Conservation (phyloP, 2,329 filamentous ascomycete species). For the Claviceps maximensis region DNA sequence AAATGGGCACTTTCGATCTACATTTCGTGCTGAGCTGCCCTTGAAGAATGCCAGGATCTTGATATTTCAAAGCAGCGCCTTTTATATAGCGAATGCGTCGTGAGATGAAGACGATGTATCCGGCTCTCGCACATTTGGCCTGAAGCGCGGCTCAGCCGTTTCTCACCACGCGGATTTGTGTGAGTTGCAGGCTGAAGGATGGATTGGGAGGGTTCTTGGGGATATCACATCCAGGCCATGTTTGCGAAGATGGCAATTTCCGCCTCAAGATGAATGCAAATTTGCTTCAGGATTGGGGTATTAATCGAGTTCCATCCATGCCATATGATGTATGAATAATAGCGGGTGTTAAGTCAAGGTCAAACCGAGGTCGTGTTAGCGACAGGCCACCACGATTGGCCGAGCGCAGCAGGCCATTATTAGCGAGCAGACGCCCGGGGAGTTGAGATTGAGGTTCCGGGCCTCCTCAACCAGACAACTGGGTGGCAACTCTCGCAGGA, state of each 20-base stretch:
- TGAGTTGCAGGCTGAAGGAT: too few species aligned
- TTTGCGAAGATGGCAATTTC: background rate
- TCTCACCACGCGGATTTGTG: too few species aligned
- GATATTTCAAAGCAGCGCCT: too few species aligned
- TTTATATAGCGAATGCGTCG: too few species aligned
- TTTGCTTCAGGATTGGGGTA: background rate
- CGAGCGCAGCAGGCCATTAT: background rate
- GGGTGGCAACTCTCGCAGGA: background rate
- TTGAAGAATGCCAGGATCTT: too few species aligned
- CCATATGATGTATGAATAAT: background rate
- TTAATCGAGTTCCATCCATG: background rate
- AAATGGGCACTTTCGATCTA: too few species aligned
- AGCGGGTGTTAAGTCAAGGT: background rate
- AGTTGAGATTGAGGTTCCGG: background rate
- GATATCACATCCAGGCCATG: background rate
- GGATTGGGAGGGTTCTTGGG: too few species aligned
- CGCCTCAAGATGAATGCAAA: background rate
- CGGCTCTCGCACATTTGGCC: too few species aligned
- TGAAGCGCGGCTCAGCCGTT: too few species aligned
- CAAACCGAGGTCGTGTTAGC: background rate
- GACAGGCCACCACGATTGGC: background rate
- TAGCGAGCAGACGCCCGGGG: background rate
- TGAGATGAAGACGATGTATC: too few species aligned
- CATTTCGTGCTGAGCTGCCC: too few species aligned
- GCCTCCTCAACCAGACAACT: background rate